Evolutionary conservation across 148 eudicot genomes (phyloP), one percentile per base, ranked within the genome.

Genomic region (Spergularia bocconei): DNA sequence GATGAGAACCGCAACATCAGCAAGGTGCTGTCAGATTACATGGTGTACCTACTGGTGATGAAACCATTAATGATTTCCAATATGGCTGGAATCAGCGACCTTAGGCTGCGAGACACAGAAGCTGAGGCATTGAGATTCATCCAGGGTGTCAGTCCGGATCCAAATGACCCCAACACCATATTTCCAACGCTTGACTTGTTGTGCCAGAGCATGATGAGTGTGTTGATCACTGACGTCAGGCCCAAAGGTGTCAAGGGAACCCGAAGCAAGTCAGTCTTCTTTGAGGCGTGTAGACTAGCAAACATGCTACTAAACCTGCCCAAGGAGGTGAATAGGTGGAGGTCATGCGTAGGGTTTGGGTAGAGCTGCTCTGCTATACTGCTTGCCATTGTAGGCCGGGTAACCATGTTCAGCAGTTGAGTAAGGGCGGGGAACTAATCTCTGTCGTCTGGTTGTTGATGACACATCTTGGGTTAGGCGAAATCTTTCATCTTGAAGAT

Each of bases 361-460:
- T 74, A 1, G 77, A 74, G 80, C 19, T 82, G 70, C 19, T 82
- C 39, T 70, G 76, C 67, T 82, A 82, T 66, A 82, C 82, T 5
- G 82, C 85, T 2, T 64, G 76, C 48, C 85, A 71, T 33, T 69
- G 80, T 20, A 77, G 80, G 55, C 73, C 83, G 11, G 53, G 58
- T 9, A 57, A 21, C 57, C 80, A 83, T 56, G 78, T 77, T 6
- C 60, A 74, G 20, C 81, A 83, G 65, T 61, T 83, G 6, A 66
- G 80, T 8, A 39, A 52, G 23, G 80, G 80, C 23, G 76, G 75
- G 3, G 80, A 79, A 57, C 77, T 83, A 5, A 67, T 83, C 5
- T 61, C 82, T 2, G 44, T 72, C 20, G 82, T 82, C 11, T 79
- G 85, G 82, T 48, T 82, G 25, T 23, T 82, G 60, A 79, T 79